phyloP scores from a whole-genome alignment of 805 yeast species.

The Komagataella populi region DNA sequence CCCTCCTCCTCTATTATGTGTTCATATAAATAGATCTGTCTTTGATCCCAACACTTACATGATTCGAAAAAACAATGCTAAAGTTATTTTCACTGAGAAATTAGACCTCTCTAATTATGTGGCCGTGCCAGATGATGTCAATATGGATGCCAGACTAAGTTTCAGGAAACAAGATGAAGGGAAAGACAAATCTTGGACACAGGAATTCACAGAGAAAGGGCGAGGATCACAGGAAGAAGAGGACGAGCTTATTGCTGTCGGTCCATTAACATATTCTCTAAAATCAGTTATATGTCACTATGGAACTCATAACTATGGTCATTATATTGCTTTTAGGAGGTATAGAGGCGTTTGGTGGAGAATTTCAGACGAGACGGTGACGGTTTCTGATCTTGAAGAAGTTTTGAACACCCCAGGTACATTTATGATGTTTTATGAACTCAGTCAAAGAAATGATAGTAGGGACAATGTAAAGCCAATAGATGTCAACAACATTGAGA shows the following conservation, averaged over 20 bases:
- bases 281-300: slow-evolving; percentile 85
- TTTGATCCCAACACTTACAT: slow-evolving; percentile 79
- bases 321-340: slow-evolving; percentile 79
- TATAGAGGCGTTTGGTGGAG: slow-evolving; percentile 90
- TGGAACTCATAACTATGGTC: slow-evolving; percentile 97
- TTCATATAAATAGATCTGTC: slow-evolving; percentile 88
- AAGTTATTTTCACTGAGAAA: slow-evolving; percentile 60
- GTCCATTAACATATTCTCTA: slow-evolving; percentile 48
- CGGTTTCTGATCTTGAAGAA: slow-evolving; percentile 67
- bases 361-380: slow-evolving; percentile 80
- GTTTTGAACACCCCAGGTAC: slow-evolving; percentile 78
- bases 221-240: background rate
- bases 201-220: slow-evolving; percentile 4
- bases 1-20: slow-evolving; percentile 71
- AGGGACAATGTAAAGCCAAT: slow-evolving; percentile 13
- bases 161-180: slow-evolving; percentile 49
- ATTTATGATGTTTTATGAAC: slow-evolving; percentile 85
- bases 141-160: slow-evolving; percentile 67
- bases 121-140: slow-evolving; percentile 55
- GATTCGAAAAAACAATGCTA: slow-evolving; percentile 74
- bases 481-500: background rate
- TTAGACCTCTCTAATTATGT: slow-evolving; percentile 59
- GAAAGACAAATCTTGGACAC: slow-evolving; percentile 4
- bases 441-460: slow-evolving; percentile 13
- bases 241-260: slow-evolving; percentile 8